Percentiles rank a stretch among this genome's conserved stretches.
These are phyloP conservation scores for Tetrastigma voinierianum DNA, from an alignment of 164 flowering plant genomes.

Conservation along the genomic window DNA sequence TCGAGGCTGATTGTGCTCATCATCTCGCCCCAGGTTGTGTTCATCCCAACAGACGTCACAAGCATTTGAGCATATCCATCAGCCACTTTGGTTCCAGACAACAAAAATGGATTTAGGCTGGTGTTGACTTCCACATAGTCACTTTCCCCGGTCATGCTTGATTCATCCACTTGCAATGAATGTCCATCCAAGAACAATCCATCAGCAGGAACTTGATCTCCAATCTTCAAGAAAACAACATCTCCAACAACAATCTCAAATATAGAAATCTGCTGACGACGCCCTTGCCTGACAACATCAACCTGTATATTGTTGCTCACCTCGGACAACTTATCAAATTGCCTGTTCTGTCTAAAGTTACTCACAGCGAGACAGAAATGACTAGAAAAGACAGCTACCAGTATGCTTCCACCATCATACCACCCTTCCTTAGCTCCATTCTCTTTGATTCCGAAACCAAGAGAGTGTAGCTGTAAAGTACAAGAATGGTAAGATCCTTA, in stretches of 20 bases:
- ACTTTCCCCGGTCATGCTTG: slow-evolving; percentile 45
- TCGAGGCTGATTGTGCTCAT: slow-evolving; percentile 53
- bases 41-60: slow-evolving; percentile 50
- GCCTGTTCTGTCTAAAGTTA: slow-evolving; percentile 35
- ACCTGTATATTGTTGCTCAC: slow-evolving; percentile 34
- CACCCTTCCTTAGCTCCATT: slow-evolving; percentile 37
- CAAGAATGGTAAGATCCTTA: slow-evolving; percentile 33
- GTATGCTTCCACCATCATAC: slow-evolving; percentile 48
- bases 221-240: slow-evolving; percentile 39
- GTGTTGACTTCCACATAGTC: slow-evolving; percentile 27
- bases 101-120: slow-evolving; percentile 21
- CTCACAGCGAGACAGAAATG: slow-evolving; percentile 36
- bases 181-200: slow-evolving; percentile 40
- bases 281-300: slow-evolving; percentile 31
- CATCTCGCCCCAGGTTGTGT: slow-evolving; percentile 47
- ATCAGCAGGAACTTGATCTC: slow-evolving; percentile 54
- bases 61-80: slow-evolving; percentile 54
- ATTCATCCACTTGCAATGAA: slow-evolving; percentile 39
- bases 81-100: slow-evolving; percentile 29
- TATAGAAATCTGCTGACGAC: slow-evolving; percentile 29
- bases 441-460: slow-evolving; percentile 39
- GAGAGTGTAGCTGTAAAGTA: slow-evolving; percentile 35
- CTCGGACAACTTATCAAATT: slow-evolving; percentile 40
- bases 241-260: slow-evolving; percentile 49
- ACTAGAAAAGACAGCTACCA: slow-evolving; percentile 45